phyloP scores from a whole-genome alignment of 2,329 filamentous ascomycete genomes.

The Triangularia verruculosa region DNA sequence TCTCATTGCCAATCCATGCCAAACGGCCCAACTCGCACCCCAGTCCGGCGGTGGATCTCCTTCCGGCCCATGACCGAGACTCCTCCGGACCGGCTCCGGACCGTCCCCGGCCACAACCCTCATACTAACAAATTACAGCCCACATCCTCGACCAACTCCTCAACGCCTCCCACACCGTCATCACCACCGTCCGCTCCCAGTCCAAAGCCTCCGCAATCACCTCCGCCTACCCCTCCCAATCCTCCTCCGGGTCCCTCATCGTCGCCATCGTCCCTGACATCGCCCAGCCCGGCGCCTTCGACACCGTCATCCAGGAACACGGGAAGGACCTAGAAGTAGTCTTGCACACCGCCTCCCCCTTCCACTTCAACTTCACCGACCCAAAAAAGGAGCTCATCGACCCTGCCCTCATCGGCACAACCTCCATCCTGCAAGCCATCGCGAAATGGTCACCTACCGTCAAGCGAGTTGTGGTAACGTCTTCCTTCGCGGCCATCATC shows the following conservation, averaged over 20 bases:
- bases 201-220: slow-evolving; percentile 50
- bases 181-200: slow-evolving; percentile 55
- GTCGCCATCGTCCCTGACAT: slow-evolving; percentile 73
- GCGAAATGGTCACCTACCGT: slow-evolving; percentile 57
- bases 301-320: slow-evolving; percentile 53
- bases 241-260: slow-evolving; percentile 41
- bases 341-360: slow-evolving; percentile 59
- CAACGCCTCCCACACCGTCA: slow-evolving; percentile 47
- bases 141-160: slow-evolving; percentile 56
- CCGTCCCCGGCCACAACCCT: neutral
- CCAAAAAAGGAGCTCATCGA: slow-evolving; percentile 53
- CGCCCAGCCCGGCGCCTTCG: slow-evolving; percentile 69
- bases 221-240: slow-evolving; percentile 45
- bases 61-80: neutral
- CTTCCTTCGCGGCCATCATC: slow-evolving; percentile 54
- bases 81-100: neutral
- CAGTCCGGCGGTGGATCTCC: neutral
- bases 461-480: slow-evolving; percentile 66
- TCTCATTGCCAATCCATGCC: neutral
- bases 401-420: slow-evolving; percentile 58
- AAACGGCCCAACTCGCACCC: neutral
- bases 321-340: slow-evolving; percentile 49
- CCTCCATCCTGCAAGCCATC: slow-evolving; percentile 69
- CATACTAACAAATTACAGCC: slow-evolving; percentile 35
- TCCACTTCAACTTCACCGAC: slow-evolving; percentile 53